phyloP scores from a whole-genome alignment of 2,329 filamentous ascomycete genomes.

The Hypocrella siamensis region DNA sequence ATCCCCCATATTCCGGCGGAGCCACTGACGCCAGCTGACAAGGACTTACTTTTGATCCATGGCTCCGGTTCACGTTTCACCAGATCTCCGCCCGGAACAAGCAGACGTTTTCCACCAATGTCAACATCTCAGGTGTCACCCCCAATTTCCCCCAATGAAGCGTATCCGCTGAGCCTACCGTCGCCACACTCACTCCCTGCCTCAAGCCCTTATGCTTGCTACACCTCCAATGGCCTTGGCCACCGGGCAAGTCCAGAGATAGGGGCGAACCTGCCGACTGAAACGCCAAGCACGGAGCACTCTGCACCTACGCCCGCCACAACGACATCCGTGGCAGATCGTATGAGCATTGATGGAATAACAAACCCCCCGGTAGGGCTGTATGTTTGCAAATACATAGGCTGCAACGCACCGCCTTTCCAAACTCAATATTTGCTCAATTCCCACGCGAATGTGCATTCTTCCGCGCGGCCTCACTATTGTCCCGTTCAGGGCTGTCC shows the following conservation, averaged over 20 bases:
- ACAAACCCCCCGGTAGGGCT: slow-evolving; percentile 33
- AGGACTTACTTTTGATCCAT: slow-evolving; percentile 12
- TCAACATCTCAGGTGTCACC: slow-evolving; percentile 20
- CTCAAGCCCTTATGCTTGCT: slow-evolving; percentile 23
- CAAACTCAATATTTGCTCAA: slow-evolving; percentile 66
- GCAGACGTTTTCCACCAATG: slow-evolving; percentile 16
- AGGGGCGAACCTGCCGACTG: slow-evolving; percentile 25
- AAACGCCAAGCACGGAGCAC: slow-evolving; percentile 30
- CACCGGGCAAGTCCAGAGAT: slow-evolving; percentile 25
- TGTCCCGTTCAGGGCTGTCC: slow-evolving; percentile 46
- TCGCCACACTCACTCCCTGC: slow-evolving; percentile 29
- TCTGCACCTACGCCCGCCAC: slow-evolving; percentile 26
- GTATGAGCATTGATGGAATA: slow-evolving; percentile 43
- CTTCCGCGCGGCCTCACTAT: slow-evolving; percentile 48
- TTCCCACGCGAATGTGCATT: slow-evolving; percentile 63
- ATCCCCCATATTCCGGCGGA: slow-evolving; percentile 15
- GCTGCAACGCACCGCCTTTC: slow-evolving; percentile 58
- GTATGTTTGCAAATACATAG: slow-evolving; percentile 42
- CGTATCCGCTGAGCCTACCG: slow-evolving; percentile 26
- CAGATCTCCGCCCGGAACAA: slow-evolving; percentile 18
- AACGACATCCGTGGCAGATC: slow-evolving; percentile 26
- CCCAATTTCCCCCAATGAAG: slow-evolving; percentile 33
- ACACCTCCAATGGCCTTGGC: slow-evolving; percentile 13
- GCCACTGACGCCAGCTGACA: slow-evolving; percentile 14
- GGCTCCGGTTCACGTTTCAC: slow-evolving; percentile 12